phyloP scores from a whole-genome alignment of 768 basidiomycete species.

The Trichaptum fuscoviolaceum region DNA sequence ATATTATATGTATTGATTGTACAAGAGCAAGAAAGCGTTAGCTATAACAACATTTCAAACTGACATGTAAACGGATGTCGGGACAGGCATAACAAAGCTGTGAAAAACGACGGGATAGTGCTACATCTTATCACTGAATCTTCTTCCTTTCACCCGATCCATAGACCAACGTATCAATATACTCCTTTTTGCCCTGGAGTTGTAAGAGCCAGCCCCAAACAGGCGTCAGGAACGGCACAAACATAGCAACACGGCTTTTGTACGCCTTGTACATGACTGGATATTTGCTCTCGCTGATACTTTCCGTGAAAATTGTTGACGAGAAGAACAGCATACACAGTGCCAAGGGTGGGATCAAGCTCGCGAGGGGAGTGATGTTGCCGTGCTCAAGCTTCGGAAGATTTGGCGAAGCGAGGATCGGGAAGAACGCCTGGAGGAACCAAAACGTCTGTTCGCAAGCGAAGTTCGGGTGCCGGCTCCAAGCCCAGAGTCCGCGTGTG shows the following conservation, averaged over 20 bases:
- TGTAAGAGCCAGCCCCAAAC: conserved; percentile 38
- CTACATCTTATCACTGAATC: conserved; percentile 4
- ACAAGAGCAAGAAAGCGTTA: not conserved
- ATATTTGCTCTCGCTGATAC: conserved; percentile 73
- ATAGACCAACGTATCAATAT: conserved; percentile 39
- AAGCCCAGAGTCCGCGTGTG: conserved; percentile 82
- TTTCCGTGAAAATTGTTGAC: conserved; percentile 78
- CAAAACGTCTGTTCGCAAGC: conserved; percentile 86
- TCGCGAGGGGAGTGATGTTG: conserved; percentile 26
- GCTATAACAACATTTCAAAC: not conserved
- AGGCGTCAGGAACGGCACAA: conserved; percentile 45
- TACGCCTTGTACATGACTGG: conserved; percentile 66
- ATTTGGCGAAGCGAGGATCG: conserved; percentile 42
- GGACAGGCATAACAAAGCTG: not conserved
- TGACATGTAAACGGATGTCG: not conserved
- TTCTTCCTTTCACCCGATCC: conserved; percentile 27
- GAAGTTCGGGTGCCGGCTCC: conserved; percentile 90
- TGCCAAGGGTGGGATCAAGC: conserved; percentile 50
- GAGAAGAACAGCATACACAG: conserved; percentile 70
- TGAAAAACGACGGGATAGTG: not conserved
- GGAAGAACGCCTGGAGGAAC: conserved; percentile 56
- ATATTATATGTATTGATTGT: not conserved
- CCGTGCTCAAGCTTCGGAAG: conserved; percentile 16
- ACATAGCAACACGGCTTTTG: conserved; percentile 77
- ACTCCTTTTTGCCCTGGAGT: conserved; percentile 30